Base-by-base conservation (phyloP, 495 filamentous ascomycete species). In the Aspergillus ostianus region DNA sequence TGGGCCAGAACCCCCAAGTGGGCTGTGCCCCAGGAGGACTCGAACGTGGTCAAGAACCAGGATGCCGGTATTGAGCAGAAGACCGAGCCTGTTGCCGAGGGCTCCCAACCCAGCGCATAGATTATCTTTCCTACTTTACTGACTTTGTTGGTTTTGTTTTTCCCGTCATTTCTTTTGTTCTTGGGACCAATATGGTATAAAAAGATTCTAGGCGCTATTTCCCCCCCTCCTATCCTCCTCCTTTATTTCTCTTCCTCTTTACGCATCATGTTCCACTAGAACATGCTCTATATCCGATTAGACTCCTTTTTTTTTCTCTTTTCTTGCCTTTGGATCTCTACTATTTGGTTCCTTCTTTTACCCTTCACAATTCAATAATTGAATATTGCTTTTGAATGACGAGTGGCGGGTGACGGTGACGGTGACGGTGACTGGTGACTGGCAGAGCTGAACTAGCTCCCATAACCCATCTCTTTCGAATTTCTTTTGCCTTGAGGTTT, bases 1-100 rank as follows among this genome's bases (percentile, higher is more conserved):
- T 94, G 85, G 84, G 77, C 83, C 19, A 83, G 77, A 57, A 76
- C 87, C 20, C 84, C 90, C 58, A 87, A 89, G 73, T 93, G 88
- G 90, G 85, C 79, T 47, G 69, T 70, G 57, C 58, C 78, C 36
- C 73, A 80, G 67, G 65, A 64, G 21, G 59, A 65, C 45, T 63
- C 71, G 59, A 59, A 64, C 51, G 70, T 72, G 62, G 68, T 70
- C 26, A 29, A 29, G 21, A 29, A 26, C 23, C 23, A 52, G 50
- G 26, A 13, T 15, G 3, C 73, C 6, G 66, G 58, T 32, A 29
- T 56, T 30, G 71, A 74, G 65, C 71, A 73, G 70, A 71, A 74
- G 66, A 65, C 56, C 23, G 73, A 73, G 65, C 64, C 51, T 21
- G 59, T 67, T 60, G 67, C 70, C 49, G 71, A 55, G 20, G 47